These are phyloP conservation scores for Gonapodya sp. DNA, from an alignment of 192 early-diverging fungal species.

Conservation along the genomic window DNA sequence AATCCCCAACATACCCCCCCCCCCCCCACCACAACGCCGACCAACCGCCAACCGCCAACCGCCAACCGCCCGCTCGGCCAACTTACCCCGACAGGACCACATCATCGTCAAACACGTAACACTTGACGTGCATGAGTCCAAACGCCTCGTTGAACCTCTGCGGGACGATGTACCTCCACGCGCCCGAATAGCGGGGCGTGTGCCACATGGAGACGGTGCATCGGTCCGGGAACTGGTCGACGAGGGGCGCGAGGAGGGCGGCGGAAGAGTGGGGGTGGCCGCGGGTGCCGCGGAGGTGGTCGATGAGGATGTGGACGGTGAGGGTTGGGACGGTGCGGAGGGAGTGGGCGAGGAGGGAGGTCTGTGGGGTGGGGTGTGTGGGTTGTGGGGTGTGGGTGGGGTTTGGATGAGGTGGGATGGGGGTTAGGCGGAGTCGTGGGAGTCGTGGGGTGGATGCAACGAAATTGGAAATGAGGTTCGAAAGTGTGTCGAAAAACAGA, in stretches of 20 bases:
- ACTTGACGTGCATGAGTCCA: conserved; percentile 92
- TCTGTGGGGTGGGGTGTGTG: conserved; percentile 22
- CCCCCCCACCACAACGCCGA: too few species aligned
- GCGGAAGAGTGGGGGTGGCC: conserved; percentile 48
- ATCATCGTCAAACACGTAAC: conserved; percentile 79
- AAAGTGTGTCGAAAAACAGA: neutral
- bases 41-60: too few species aligned
- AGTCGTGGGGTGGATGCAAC: neutral
- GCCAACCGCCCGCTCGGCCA: conserved; percentile 14
- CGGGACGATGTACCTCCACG: conserved; percentile 63
- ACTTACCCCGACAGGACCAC: conserved; percentile 68
- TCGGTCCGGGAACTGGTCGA: conserved; percentile 52
- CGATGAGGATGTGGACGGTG: conserved; percentile 69
- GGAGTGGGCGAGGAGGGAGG: conserved; percentile 47
- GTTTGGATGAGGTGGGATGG: neutral
- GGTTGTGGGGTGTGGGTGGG: neutral
- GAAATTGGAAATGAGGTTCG: neutral
- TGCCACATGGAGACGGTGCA: conserved; percentile 73
- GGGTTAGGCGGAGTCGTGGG: neutral
- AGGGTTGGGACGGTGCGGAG: conserved; percentile 37
- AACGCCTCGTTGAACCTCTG: conserved; percentile 85
- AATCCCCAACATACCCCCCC: neutral
- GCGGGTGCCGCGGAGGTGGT: conserved; percentile 79
- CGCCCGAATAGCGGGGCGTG: conserved; percentile 69
- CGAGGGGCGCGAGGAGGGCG: conserved; percentile 50